A percentile compares a stretch with the other conserved stretches of the same genome.
Evolutionary conservation across 2,329 filamentous ascomycete genomes (phyloP).

Genomic region (Scolecobasidium constrictum): DNA sequence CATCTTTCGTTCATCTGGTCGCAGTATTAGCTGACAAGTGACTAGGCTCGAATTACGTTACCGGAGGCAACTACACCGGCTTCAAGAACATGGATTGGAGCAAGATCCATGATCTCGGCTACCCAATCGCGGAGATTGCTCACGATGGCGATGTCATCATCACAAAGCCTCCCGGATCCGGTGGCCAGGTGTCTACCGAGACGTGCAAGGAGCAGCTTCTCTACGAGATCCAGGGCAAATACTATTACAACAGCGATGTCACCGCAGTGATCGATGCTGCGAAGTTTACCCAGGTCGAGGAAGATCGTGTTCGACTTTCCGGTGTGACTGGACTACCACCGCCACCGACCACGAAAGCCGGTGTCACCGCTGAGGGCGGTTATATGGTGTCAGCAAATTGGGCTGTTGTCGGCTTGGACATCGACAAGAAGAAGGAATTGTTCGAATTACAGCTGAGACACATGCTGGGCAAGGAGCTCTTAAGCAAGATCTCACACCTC

Average conservation of each 20-base stretch:
- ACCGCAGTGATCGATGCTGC: constrained; percentile 16
- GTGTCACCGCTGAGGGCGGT: constrained; percentile 25
- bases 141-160: constrained; percentile 13
- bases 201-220: constrained; percentile 16
- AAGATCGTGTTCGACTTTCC: constrained; percentile 34
- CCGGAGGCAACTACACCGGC: constrained; percentile 8
- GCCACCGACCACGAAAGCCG: constrained; percentile 38
- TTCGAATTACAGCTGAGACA: constrained; percentile 13
- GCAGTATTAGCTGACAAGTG: neutral
- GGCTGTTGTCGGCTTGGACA: constrained; percentile 35
- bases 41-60: constrained; percentile 7
- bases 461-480: constrained; percentile 15
- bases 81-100: constrained; percentile 9
- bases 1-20: too few relatives aligned
- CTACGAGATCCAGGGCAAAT: constrained; percentile 17
- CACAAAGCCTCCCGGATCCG: constrained; percentile 11
- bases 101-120: constrained; percentile 13
- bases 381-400: constrained; percentile 29
- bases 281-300: constrained; percentile 35
- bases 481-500: constrained; percentile 14
- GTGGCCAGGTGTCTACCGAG: constrained; percentile 14
- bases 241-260: constrained; percentile 13
- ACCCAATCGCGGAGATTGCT: constrained; percentile 17
- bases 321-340: constrained; percentile 29
- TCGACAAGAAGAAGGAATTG: constrained; percentile 26